Percentiles rank a stretch among this genome's conserved stretches.
phyloP scores from a whole-genome alignment of 345 rosid genomes.

The Rhodamnia argentea region DNA sequence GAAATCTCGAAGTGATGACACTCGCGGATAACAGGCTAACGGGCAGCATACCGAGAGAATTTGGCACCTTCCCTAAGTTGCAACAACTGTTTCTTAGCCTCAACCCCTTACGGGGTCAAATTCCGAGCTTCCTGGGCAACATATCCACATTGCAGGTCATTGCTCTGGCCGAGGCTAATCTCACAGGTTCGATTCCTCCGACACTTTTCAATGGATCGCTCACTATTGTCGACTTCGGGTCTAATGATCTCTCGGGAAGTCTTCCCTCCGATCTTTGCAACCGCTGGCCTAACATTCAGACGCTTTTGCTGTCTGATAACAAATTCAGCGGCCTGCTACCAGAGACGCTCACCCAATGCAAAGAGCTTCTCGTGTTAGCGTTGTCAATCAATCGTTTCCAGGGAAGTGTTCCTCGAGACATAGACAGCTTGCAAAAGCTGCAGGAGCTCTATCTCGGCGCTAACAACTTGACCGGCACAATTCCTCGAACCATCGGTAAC shows the following conservation, averaged over 20 bases:
- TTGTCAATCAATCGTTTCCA: neutral
- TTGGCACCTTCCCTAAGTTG: neutral
- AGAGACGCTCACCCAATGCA: no score
- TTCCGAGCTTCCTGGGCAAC: neutral
- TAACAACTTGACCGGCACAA: neutral
- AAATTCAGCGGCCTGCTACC: neutral
- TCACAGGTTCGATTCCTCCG: neutral
- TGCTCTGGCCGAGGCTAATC: neutral
- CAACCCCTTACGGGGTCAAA: neutral
- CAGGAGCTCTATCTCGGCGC: fast-evolving
- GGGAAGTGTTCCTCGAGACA: neutral
- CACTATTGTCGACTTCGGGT: fast-evolving
- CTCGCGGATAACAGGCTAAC: fast-evolving
- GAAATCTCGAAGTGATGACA: neutral
- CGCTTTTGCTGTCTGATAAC: neutral
- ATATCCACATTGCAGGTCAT: neutral
- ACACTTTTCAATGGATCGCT: neutral
- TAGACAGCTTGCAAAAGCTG: neutral
- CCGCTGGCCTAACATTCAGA: neutral
- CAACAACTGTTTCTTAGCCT: fast-evolving
- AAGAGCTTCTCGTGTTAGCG: neutral
- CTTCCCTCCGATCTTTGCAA: neutral
- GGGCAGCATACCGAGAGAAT: neutral
- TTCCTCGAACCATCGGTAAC: neutral
- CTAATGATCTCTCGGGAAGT: neutral